Conservation (phyloP, 768 basidiomycete genomes). For the Agaricus blazei region DNA sequence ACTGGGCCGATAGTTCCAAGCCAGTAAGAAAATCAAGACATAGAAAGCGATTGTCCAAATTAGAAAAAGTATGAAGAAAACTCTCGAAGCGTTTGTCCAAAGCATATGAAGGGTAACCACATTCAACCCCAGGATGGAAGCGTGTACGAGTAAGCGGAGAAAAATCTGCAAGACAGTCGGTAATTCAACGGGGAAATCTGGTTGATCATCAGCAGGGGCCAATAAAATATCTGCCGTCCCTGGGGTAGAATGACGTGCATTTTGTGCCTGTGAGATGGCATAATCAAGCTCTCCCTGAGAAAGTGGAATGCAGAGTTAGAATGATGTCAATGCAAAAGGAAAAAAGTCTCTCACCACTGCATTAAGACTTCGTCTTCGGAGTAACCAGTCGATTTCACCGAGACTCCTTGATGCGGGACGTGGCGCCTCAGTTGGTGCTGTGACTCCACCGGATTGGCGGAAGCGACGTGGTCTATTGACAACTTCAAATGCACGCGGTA, state of each 20-base stretch:
- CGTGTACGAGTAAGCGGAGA: constrained; percentile 29
- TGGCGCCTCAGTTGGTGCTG: constrained; percentile 18
- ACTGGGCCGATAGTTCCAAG: constrained; percentile 55
- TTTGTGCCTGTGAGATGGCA: constrained; percentile 51
- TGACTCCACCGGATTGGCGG: constrained; percentile 26
- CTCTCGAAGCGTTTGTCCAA: constrained; percentile 49
- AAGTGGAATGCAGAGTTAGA: constrained; percentile 9
- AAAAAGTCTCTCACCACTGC: constrained; percentile 48
- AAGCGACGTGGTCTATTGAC: constrained; percentile 39
- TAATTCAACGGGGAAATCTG: constrained; percentile 4
- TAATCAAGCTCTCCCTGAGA: constrained; percentile 71
- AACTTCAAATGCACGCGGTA: constrained; percentile 44
- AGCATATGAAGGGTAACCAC: constrained; percentile 53
- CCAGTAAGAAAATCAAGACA: constrained; percentile 40
- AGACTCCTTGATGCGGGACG: constrained; percentile 47
- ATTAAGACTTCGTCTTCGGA: constrained; percentile 65
- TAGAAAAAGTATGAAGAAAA: constrained; percentile 61
- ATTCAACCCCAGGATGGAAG: constrained; percentile 56
- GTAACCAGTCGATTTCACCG: constrained; percentile 75
- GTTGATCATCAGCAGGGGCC: constrained; percentile 39
- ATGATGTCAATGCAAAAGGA: constrained; percentile 5
- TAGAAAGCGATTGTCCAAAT: constrained; percentile 60
- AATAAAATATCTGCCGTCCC: constrained; percentile 10
- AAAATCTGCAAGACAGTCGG: constrained; percentile 15
- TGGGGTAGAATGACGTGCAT: constrained; percentile 44